Evolutionary conservation across 139 green algal genomes (phyloP).

Genomic region (Chlorella sp.): DNA sequence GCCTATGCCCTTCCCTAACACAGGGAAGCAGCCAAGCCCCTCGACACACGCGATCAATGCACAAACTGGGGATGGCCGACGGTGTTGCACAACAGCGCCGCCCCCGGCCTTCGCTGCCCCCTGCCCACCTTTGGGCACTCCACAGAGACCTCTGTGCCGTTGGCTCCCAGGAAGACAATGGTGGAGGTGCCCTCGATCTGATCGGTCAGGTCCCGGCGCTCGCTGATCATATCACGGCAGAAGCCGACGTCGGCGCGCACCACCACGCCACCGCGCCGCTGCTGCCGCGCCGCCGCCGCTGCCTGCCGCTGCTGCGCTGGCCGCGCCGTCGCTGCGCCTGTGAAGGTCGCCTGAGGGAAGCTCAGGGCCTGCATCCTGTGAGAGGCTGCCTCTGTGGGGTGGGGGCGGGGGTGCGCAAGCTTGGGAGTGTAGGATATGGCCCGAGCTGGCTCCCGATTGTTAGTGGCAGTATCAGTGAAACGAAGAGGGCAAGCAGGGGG

Average conservation of each 20-base stretch:
- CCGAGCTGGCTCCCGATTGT: too few species aligned
- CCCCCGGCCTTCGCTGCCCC: too few species aligned
- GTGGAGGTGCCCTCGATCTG: constrained; percentile 61
- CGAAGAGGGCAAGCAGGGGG: too few species aligned
- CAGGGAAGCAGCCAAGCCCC: too few species aligned
- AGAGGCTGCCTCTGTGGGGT: neutral
- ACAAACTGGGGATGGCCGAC: too few species aligned
- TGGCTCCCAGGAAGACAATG: constrained; percentile 74
- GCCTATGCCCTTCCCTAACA: too few species aligned
- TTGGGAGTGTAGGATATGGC: too few species aligned
- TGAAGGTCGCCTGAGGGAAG: neutral
- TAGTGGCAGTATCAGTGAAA: too few species aligned
- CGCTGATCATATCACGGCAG: constrained; percentile 78
- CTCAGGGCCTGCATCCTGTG: constrained; percentile 15
- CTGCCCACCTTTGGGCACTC: constrained; percentile 54
- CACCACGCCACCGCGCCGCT: neutral
- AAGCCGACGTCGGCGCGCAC: constrained; percentile 61
- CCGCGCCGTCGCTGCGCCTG: neutral
- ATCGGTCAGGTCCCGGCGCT: constrained; percentile 35
- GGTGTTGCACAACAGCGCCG: too few species aligned
- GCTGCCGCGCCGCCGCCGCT: neutral
- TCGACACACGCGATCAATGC: too few species aligned
- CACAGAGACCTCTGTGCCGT: constrained; percentile 59
- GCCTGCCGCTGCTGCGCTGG: neutral
- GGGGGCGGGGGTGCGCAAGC: neutral